Percentiles rank a stretch among this genome's conserved stretches.
phyloP scores from a whole-genome alignment of 2,329 filamentous ascomycete species.

The Aspergillus nomiae region DNA sequence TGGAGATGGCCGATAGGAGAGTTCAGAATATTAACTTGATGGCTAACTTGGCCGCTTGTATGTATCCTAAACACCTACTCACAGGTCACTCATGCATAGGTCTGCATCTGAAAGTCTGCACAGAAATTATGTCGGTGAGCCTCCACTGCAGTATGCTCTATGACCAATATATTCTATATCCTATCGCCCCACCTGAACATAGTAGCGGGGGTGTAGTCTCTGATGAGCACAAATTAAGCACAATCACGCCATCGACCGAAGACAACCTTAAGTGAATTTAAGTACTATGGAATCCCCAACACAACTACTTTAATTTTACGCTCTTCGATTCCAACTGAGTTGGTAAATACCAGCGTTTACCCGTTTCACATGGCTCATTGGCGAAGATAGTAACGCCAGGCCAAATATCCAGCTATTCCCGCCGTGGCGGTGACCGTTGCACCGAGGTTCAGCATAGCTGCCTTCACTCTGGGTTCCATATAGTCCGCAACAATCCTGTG shows the following conservation, averaged over 20 bases:
- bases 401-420: conserved; percentile 15
- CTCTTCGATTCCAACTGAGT: background rate
- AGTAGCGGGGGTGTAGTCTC: background rate
- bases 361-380: background rate
- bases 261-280: background rate
- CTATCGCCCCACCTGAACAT: background rate
- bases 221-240: background rate
- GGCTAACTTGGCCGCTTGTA: too few species aligned
- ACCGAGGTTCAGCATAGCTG: conserved; percentile 17
- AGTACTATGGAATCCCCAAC: background rate
- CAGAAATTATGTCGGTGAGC: too few species aligned
- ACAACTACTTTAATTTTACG: background rate
- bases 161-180: background rate
- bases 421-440: conserved; percentile 13
- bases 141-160: too few species aligned
- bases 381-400: conserved; percentile 1
- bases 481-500: conserved; percentile 13
- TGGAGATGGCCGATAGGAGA: too few species aligned
- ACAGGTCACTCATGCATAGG: too few species aligned
- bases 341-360: too few species aligned
- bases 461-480: conserved; percentile 15
- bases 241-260: background rate
- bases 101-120: too few species aligned
- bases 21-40: too few species aligned
- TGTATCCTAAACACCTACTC: too few species aligned